Base-by-base conservation (phyloP, 192 early-diverging fungal species). In the Podila epicladia region DNA sequence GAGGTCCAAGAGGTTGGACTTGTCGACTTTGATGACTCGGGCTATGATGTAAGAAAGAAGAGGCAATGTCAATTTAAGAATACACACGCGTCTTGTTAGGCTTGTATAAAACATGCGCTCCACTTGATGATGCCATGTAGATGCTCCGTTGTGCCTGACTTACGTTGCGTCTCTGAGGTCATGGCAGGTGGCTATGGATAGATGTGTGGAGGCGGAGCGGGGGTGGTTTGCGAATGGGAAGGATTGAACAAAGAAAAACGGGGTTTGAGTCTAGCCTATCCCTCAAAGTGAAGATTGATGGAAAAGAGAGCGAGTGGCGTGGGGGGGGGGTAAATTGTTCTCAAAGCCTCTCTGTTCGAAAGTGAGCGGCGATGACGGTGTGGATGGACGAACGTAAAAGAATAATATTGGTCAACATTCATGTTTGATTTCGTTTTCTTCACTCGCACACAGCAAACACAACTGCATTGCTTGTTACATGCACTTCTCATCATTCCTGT, bases 1-100 rank as follows among this genome's bases (percentile, higher is more conserved):
- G 58, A 92, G 78, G 75, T 92, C 84, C 38, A 62, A 13, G 49
- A 82, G 51, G 48, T 58, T 85, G 41, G 70, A 85, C 67, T 82
- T 85, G 73, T 85, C 74, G 51, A 77, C 75, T 63, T 79, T 82
- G 58, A 82, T 82, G 37, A 45, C 57, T 31, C 77, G 71, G 24
- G 65, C 77, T 80, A 69, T 37, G n/a, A 24, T 45, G 41, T 1
- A 15, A 41, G 2, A 29, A 45, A 45, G 41, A n/a, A 24, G 37
- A 19, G 24, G 9, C 8, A 51, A 24, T n/a, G 35, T 41, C 41
- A 45, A 45, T 45, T 45, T 41, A 41, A 45, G 29, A 4, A 15
- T 2, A 15, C 12, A 45, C 41, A 45, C 41, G 41, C 41, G 41
- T 45, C 41, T 15, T 15, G 12, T 55, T 24, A 6, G 53, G 53